Conservation (phyloP, 768 basidiomycete species). For the Tulasnella sp. region DNA sequence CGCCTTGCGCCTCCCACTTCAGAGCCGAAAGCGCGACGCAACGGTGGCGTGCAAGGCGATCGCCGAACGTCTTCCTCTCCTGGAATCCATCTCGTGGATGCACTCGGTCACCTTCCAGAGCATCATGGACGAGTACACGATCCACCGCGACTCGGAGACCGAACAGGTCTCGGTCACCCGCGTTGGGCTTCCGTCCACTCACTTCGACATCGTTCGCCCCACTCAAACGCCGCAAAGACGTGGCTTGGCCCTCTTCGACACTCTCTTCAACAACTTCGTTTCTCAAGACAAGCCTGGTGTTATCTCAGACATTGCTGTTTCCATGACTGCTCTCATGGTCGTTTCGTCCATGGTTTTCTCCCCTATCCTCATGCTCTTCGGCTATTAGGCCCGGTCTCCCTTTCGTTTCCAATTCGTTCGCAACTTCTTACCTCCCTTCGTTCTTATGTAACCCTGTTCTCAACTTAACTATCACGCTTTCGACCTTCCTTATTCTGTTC, state of each 20-base stretch:
- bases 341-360: constrained; percentile 6
- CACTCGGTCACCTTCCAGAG: not conserved
- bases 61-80: not conserved
- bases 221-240: not conserved
- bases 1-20: not conserved
- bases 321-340: constrained; percentile 3
- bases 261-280: not conserved
- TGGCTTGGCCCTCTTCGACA: constrained; percentile 3
- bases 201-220: not conserved
- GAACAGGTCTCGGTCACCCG: not conserved
- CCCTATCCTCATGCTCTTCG: constrained; percentile 2
- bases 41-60: not conserved
- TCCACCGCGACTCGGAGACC: not conserved
- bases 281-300: not conserved
- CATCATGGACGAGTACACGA: constrained; percentile 1
- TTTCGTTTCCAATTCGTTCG: not conserved
- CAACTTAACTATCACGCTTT: not conserved
- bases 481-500: not conserved
- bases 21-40: constrained; percentile 1
- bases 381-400: not conserved
- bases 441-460: not conserved
- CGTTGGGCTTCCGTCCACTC: not conserved
- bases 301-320: constrained; percentile 3
- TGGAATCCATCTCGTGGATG: constrained; percentile 10
- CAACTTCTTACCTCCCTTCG: not conserved